Conservation (phyloP, 306 rosid genomes). For the Vicia sativa region DNA sequence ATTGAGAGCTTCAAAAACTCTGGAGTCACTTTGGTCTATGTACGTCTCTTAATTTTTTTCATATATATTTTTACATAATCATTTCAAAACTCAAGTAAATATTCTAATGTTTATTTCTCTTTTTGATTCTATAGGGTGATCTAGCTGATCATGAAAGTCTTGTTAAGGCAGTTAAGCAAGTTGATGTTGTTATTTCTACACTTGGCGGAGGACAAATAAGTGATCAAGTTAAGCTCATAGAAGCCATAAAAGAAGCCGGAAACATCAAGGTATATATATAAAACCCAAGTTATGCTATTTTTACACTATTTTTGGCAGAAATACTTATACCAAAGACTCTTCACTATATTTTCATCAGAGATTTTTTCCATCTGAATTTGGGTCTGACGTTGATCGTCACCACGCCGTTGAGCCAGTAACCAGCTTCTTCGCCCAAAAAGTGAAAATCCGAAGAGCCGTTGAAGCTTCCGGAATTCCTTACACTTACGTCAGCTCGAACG, state of each 20-base stretch:
- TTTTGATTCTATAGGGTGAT: constrained; percentile 39
- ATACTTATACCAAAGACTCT: no score
- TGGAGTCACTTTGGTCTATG: constrained; percentile 46
- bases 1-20: constrained; percentile 42
- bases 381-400: constrained; percentile 40
- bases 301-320: not conserved
- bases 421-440: not conserved
- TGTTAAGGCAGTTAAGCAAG: constrained; percentile 48
- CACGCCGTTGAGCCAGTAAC: constrained; percentile 36
- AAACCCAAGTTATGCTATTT: not conserved
- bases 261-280: constrained; percentile 44
- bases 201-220: constrained; percentile 31
- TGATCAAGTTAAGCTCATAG: constrained; percentile 48
- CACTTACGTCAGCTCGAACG: constrained; percentile 26
- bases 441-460: constrained; percentile 27
- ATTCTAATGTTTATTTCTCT: not conserved
- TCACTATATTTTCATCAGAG: constrained; percentile 24
- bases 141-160: constrained; percentile 43
- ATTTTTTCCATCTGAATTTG: constrained; percentile 54
- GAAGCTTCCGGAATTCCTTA: constrained; percentile 48
- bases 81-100: not conserved
- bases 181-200: constrained; percentile 50
- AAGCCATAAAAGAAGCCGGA: constrained; percentile 56
- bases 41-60: no score
- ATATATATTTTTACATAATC: no score